Base-by-base conservation (phyloP, 306 rosid genomes). In the Vigna trinervia region DNA sequence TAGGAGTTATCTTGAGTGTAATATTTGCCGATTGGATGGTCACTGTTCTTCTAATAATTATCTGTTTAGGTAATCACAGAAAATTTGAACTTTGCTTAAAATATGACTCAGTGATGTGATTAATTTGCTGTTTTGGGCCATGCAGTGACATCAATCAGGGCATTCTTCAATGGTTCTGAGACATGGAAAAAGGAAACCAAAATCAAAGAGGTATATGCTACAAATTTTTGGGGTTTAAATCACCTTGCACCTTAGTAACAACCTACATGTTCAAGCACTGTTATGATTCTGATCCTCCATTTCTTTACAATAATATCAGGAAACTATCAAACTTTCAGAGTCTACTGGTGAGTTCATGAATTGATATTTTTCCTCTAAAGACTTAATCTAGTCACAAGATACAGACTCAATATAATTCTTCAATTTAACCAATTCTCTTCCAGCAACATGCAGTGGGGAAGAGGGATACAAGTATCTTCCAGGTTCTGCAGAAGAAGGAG, bases 1-100 rank as follows among this genome's bases (percentile, higher is more conserved):
- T 92, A 8, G 97, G 97, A 12, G 97, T 92, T 6, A 85, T 88
- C 8, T 88, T 92, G 78, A 92, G 87, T 38, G 97, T 92, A 76
- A 84, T 92, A 77, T 92, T 88, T 84, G 91, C 96, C 5, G 96
- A 92, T 80, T 92, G 96, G 96, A 90, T 92, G 96, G 85, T 90
- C 65, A 90, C 96, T 4, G 86, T 90, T 87, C 85, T 92, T 8
- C 90, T 90, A 15, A 92, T 92, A 77, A 73, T 90, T 17, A 84
- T 92, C 26, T 92, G 89, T 82, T n/a, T 90, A 48, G 93, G 97
- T 91, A 87, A 43, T 4, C 28, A 3, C 56, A 73, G 26, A 53
- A 53, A 13, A 12, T 53, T 32, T 53, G 11, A 19, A 53, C 50
- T 52, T 71, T n/a, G 6, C 76, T 52, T 36, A 20, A 41, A 56